Base-by-base conservation (phyloP, 768 basidiomycete species). In the Termitomyces sp. region DNA sequence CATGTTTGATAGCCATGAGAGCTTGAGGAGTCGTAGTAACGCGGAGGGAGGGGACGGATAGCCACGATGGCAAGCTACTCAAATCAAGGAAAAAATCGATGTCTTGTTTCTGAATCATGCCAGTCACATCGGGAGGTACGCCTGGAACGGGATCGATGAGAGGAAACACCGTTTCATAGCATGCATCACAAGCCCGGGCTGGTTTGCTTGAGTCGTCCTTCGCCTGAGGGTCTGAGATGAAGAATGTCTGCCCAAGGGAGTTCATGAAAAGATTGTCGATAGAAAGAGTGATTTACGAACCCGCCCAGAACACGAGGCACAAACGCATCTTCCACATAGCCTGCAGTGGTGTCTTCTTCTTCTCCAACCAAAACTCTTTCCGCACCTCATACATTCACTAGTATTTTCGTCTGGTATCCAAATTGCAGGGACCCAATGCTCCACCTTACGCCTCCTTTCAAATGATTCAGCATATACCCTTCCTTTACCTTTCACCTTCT, bases 381-480 rank as follows among this genome's bases (percentile, higher is more conserved):
- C 83, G 64, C 94, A 97, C 10, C 88, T 77, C 92, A 93, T 93
- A 66, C 94, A 97, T 21, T 78, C 75, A 52, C 81, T 80, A n/a
- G 90, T 86, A 67, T 81, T 89, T 56, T 83, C 80, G 64, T 97
- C 92, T 0, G 94, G 92, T 30, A 95, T 85, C 94, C 94, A 97
- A 24, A 96, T 81, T 0, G 94, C 88, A 5, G 94, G 93, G 1
- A 93, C 83, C 74, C 93, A 96, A 68, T 89, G 83, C 44, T 89
- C 88, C 52, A 88, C 86, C 64, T 73, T 79, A 10, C 76, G 74
- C 41, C 82, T 66, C 61, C 75, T 71, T 60, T 77, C 74, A 51
- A 50, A 50, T 51, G 48, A 62, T 54, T 58, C 26, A 40, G 57
- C 59, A 43, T 54, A 45, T 34, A 45, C 46, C 34, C 58, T 56